phyloP scores from a whole-genome alignment of 2,329 filamentous ascomycete genomes.

The Fusarium liriodendri region DNA sequence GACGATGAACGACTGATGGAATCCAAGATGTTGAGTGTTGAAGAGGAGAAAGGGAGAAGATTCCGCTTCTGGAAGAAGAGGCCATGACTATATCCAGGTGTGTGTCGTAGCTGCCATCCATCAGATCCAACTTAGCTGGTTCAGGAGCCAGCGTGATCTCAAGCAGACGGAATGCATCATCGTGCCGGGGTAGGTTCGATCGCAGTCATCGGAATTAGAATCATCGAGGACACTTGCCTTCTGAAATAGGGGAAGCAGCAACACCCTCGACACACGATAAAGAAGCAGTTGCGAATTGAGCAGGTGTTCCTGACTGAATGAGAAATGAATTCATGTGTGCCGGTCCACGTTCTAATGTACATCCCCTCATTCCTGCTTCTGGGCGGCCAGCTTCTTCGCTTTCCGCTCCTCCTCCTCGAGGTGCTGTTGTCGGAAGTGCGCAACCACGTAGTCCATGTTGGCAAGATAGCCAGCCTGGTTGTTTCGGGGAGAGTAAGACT shows the following conservation, averaged over 20 bases:
- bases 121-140: not conserved
- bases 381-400: slow-evolving; percentile 59
- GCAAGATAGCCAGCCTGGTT: slow-evolving; percentile 65
- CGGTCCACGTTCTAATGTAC: slow-evolving; percentile 42
- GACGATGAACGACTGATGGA: slow-evolving; percentile 16
- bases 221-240: not conserved
- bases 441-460: slow-evolving; percentile 67
- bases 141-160: not conserved
- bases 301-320: slow-evolving; percentile 27
- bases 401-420: slow-evolving; percentile 67
- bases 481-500: slow-evolving; percentile 63
- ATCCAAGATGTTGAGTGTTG: slow-evolving; percentile 10
- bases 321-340: slow-evolving; percentile 39
- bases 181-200: not conserved
- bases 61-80: not conserved
- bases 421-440: slow-evolving; percentile 67
- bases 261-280: not conserved
- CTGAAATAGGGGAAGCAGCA: not conserved
- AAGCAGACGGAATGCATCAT: not conserved
- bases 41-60: not conserved
- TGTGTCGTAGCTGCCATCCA: not conserved
- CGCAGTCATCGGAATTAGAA: not conserved
- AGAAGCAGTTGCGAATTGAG: not conserved
- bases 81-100: not conserved
- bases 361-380: slow-evolving; percentile 49